A percentile compares a stretch with the other conserved stretches of the same genome.
phyloP scores from a whole-genome alignment of 1,284 basidiomycete species.

The Leccinum fallax region DNA sequence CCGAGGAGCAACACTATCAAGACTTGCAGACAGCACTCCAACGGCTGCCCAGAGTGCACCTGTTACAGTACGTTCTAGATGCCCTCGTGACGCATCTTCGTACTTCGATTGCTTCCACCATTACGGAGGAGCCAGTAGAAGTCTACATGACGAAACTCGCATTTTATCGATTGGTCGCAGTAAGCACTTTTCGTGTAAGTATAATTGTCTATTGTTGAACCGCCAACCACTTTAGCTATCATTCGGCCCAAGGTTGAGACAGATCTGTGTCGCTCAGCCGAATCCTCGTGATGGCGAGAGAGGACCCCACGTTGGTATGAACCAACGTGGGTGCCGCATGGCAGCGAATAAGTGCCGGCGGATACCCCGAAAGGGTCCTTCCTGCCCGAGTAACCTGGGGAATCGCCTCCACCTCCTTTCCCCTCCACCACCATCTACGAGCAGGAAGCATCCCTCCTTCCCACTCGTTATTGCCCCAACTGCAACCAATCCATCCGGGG shows the following conservation, averaged over 20 bases:
- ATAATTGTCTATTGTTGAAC: not conserved
- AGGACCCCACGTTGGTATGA: too few species aligned
- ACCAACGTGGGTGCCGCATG: too few species aligned
- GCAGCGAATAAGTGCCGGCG: too few species aligned
- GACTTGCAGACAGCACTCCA: constrained; percentile 71
- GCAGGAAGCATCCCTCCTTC: too few species aligned
- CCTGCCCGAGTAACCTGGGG: too few species aligned
- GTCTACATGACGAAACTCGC: constrained; percentile 86
- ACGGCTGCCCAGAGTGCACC: constrained; percentile 77
- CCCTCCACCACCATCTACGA: too few species aligned
- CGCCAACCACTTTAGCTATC: constrained; percentile 52
- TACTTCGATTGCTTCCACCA: constrained; percentile 73
- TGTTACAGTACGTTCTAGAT: constrained; percentile 72
- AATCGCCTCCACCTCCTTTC: too few species aligned
- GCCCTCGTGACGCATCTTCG: constrained; percentile 78
- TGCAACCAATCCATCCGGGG: too few species aligned
- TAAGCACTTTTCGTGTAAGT: constrained; percentile 44
- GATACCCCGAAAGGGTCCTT: too few species aligned
- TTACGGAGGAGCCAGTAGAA: constrained; percentile 69
- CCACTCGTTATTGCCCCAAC: too few species aligned
- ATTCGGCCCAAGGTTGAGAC: constrained; percentile 84
- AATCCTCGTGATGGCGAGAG: too few species aligned
- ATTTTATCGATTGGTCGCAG: constrained; percentile 79
- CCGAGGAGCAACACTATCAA: constrained; percentile 62
- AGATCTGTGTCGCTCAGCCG: constrained; percentile 35